Conservation (phyloP, 2,329 filamentous ascomycete genomes). For the Nannizziopsis arthrosporioides region DNA sequence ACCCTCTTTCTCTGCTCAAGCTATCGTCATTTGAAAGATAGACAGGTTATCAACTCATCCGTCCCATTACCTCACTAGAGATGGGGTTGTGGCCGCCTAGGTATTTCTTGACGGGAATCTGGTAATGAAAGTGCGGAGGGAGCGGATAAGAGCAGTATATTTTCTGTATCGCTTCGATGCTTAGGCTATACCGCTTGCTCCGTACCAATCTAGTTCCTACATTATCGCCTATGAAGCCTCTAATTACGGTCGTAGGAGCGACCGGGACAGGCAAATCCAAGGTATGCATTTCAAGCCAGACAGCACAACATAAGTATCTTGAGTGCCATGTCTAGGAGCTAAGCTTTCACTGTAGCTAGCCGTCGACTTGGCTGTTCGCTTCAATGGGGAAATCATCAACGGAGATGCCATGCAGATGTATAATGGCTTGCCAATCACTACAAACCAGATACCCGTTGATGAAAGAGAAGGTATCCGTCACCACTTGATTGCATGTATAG, state of each 20-base stretch:
- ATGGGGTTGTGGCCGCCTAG: too few relatives aligned
- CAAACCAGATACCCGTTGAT: constrained; percentile 70
- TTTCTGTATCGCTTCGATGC: too few relatives aligned
- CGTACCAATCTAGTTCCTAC: too few relatives aligned
- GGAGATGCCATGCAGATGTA: constrained; percentile 98
- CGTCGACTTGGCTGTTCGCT: constrained; percentile 68
- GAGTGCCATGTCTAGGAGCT: not conserved
- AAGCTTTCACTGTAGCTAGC: constrained; percentile 52
- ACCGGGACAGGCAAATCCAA: constrained; percentile 92
- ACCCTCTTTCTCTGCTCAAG: too few relatives aligned
- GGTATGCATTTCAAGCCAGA: constrained; percentile 40
- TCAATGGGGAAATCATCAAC: constrained; percentile 91
- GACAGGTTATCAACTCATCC: too few relatives aligned
- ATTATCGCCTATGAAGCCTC: constrained; percentile 37
- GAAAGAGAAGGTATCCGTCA: constrained; percentile 75
- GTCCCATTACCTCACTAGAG: too few relatives aligned
- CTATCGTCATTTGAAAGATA: too few relatives aligned
- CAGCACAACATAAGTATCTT: not conserved
- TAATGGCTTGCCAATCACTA: constrained; percentile 79
- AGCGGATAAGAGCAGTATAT: too few relatives aligned
- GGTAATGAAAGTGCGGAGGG: too few relatives aligned
- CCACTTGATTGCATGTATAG: constrained; percentile 72
- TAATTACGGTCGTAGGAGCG: constrained; percentile 74
- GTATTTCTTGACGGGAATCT: too few relatives aligned
- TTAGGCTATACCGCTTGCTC: too few relatives aligned